Base-by-base conservation (phyloP, 805 yeast species). In the Lipomyces spencermartinsiae region DNA sequence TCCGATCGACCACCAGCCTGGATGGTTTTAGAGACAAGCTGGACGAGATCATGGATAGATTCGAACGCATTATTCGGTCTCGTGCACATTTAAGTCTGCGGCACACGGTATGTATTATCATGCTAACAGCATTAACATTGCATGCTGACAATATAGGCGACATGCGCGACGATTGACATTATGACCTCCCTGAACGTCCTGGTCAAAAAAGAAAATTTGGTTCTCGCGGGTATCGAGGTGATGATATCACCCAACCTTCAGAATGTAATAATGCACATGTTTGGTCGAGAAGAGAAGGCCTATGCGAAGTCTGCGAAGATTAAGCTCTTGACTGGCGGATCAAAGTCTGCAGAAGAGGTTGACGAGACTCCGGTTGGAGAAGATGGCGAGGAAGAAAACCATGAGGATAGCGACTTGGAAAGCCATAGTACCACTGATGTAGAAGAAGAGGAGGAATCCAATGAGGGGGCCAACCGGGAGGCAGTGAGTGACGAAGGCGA, bases 151-250 rank as follows among this genome's bases (percentile, higher is more conserved):
- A 22, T n/a, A 19, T 31, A 62, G 51, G 64, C 71, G 16, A 35
- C 54, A 2, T 31, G 57, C 51, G 62, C 66, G 16, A 25, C 68
- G 43, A 33, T 66, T 35, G 72, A 69, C 34, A 29, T 64, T 4
- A 12, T 65, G 31, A 57, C 58, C 10, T 65, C 68, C 3, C 53
- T 63, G 7, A 63, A 56, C 22, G 68, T 61, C 22, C 22, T 60
- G 43, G n/a, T 39, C 12, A 57, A 63, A 55, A 59, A 43, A 7
- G 67, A 67, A 33, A 39, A 49, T 7, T 16, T 63, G 35, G 39
- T 22, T 54, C 25, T 54, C n/a, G 31, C 25, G 29, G 58, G 37
- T 10, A 16, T 61, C 19, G 49, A 37, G 22, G 34, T n/a, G 14
- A 5, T 19, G 37, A 43, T 65, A 54, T 54, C 61, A 16, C 53